Conservation (phyloP, 257 asterid species). For the Echium plantagineum region DNA sequence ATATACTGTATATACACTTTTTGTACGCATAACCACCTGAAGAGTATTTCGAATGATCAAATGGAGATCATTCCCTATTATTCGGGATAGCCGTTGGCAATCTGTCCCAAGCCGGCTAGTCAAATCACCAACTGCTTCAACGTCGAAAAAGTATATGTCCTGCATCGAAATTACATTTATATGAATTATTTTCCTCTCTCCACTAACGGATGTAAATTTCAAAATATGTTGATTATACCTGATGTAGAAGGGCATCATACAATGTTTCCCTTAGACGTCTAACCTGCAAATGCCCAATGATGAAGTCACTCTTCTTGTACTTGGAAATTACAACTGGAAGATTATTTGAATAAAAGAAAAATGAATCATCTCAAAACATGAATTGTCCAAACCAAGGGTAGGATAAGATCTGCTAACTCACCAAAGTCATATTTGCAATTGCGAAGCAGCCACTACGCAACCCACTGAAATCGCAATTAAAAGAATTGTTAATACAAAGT, state of each 20-base stretch:
- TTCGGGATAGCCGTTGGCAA: constrained; percentile 99
- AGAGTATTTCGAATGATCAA: constrained; percentile 77
- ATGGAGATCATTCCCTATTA: constrained; percentile 89
- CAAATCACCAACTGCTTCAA: constrained; percentile 92
- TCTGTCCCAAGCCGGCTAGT: constrained; percentile 99
- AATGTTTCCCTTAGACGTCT: constrained; percentile 81
- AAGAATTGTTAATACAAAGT: constrained; percentile 13
- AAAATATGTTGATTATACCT: constrained; percentile 32
- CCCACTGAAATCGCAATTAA: constrained; percentile 50
- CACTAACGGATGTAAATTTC: not conserved
- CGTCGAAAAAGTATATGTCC: constrained; percentile 91
- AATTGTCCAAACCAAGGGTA: constrained; percentile 3
- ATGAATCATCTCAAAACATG: no score
- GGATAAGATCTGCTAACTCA: constrained; percentile 29
- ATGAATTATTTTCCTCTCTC: not conserved
- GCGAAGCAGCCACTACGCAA: constrained; percentile 78
- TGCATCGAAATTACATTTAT: constrained; percentile 24
- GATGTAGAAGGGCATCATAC: constrained; percentile 74
- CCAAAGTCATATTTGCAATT: constrained; percentile 90
- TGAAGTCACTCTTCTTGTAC: not conserved
- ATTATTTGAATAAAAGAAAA: no score
- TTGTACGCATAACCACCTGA: constrained; percentile 42
- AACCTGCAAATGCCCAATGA: constrained; percentile 44
- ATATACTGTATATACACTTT: not conserved
- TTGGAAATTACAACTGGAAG: no score